These are phyloP conservation scores for Fusarium protoensiforme DNA, from an alignment of 2,329 filamentous ascomycete genomes.

Conservation along the genomic window DNA sequence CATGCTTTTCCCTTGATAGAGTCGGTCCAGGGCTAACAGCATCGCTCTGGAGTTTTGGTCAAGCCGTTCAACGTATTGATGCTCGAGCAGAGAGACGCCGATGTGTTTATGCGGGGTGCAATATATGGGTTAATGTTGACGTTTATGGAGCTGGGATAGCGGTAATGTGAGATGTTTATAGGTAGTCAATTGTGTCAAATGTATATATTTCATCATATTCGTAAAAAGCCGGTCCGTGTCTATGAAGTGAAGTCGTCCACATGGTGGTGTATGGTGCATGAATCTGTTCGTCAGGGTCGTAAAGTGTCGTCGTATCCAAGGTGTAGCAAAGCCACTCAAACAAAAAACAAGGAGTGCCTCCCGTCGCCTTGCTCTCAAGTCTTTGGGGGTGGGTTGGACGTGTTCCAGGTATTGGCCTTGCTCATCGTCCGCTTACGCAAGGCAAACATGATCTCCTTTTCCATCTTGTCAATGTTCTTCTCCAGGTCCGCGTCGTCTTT, in stretches of 20 bases:
- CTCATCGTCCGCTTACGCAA: conserved; percentile 68
- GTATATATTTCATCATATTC: conserved; percentile 14
- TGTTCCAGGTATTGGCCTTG: conserved; percentile 66
- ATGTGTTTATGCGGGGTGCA: background rate
- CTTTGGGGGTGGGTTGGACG: conserved; percentile 47
- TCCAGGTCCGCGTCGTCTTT: conserved; percentile 64
- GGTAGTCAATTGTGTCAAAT: conserved; percentile 11
- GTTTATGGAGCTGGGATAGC: background rate
- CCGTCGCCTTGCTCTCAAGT: conserved; percentile 11
- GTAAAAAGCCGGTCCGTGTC: conserved; percentile 2
- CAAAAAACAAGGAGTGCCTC: background rate
- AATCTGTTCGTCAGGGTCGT: conserved; percentile 30
- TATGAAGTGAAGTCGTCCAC: conserved; percentile 22
- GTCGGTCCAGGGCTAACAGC: conserved; percentile 14
- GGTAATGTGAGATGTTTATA: conserved; percentile 13
- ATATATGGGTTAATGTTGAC: background rate
- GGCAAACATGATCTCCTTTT: conserved; percentile 66
- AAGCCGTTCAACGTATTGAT: conserved; percentile 13
- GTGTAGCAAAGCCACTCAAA: background rate
- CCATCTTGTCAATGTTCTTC: conserved; percentile 66
- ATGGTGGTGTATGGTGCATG: conserved; percentile 14
- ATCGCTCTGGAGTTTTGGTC: conserved; percentile 36
- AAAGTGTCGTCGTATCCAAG: conserved; percentile 11
- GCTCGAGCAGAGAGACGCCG: background rate
- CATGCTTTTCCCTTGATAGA: conserved; percentile 22